A percentile compares a stretch with the other conserved stretches of the same genome.
phyloP scores from a whole-genome alignment of 2,329 filamentous ascomycete species.

The Fusarium ramigenum region DNA sequence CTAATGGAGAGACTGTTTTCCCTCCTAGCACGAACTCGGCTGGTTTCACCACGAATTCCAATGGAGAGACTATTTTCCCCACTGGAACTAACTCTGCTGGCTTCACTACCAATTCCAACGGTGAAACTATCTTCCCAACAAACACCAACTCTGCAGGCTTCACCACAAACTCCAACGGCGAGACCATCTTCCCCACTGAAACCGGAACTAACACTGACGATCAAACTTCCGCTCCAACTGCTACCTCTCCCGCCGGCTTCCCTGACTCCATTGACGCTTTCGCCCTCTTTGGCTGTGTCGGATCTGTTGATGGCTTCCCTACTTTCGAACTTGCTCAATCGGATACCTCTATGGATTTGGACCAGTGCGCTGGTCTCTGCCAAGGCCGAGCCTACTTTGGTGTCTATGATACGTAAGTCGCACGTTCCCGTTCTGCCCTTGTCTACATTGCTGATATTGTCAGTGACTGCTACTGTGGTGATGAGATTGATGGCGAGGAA shows the following conservation, averaged over 20 bases:
- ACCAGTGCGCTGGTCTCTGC: constrained; percentile 42
- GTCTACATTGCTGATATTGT: background rate
- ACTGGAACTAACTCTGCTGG: background rate
- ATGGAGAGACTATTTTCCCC: background rate
- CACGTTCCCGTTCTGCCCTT: too few species aligned
- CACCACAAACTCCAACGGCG: background rate
- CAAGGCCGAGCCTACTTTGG: constrained; percentile 41
- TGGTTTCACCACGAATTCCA: background rate
- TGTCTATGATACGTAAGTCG: constrained; percentile 32
- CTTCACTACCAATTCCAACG: background rate
- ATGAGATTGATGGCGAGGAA: constrained; percentile 4
- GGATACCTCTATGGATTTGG: constrained; percentile 33
- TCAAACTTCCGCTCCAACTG: constrained; percentile 38
- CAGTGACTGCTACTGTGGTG: constrained; percentile 39
- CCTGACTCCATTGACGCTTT: constrained; percentile 36
- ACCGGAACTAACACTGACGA: constrained; percentile 36
- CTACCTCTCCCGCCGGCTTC: constrained; percentile 22
- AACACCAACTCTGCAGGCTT: background rate
- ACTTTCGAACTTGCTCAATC: constrained; percentile 32
- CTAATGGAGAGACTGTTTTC: background rate
- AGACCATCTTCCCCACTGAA: background rate
- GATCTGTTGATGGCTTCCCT: constrained; percentile 34
- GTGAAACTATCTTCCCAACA: background rate
- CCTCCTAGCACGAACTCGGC: background rate
- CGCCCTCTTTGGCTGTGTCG: constrained; percentile 41